Evolutionary conservation across 805 yeast genomes (phyloP).

Genomic region (Suhomyces emberorum): DNA sequence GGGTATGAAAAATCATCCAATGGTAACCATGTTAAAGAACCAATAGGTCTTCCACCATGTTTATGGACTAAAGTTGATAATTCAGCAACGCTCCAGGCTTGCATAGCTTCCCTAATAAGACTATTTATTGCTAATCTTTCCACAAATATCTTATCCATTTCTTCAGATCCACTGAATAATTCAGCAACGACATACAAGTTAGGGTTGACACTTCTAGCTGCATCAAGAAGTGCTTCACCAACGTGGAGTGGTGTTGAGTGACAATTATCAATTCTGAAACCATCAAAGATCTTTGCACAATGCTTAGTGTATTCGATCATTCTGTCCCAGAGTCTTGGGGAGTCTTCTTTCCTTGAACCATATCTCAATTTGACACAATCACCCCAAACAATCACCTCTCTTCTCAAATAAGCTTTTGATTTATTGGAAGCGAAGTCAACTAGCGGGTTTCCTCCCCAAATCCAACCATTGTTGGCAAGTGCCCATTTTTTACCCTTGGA

Average conservation of each 20-base stretch:
- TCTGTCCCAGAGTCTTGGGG: conserved; percentile 85
- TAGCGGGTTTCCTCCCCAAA: conserved; percentile 94
- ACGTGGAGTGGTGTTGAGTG: conserved; percentile 96
- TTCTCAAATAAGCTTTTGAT: conserved; percentile 76
- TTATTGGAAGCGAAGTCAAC: conserved; percentile 85
- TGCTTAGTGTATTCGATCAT: conserved; percentile 74
- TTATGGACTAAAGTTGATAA: conserved; percentile 81
- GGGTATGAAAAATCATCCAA: conserved; percentile 72
- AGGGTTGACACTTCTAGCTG: conserved; percentile 82
- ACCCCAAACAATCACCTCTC: conserved; percentile 97
- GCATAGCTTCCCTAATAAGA: conserved; percentile 95
- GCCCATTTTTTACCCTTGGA: conserved; percentile 57
- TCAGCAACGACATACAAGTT: conserved; percentile 92
- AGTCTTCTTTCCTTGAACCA: conserved; percentile 73
- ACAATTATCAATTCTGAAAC: conserved; percentile 91
- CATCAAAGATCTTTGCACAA: conserved; percentile 75
- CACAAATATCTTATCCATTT: conserved; percentile 83
- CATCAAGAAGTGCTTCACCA: conserved; percentile 82
- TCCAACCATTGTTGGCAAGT: conserved; percentile 96
- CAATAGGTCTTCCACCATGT: conserved; percentile 95
- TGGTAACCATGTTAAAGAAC: conserved; percentile 80
- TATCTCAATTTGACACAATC: conserved; percentile 93
- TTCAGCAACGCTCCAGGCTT: conserved; percentile 86
- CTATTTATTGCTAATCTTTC: conserved; percentile 88
- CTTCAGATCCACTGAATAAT: conserved; percentile 88